Base-by-base conservation (phyloP, 805 yeast species). In the Hanseniaspora hatyaiensis region DNA sequence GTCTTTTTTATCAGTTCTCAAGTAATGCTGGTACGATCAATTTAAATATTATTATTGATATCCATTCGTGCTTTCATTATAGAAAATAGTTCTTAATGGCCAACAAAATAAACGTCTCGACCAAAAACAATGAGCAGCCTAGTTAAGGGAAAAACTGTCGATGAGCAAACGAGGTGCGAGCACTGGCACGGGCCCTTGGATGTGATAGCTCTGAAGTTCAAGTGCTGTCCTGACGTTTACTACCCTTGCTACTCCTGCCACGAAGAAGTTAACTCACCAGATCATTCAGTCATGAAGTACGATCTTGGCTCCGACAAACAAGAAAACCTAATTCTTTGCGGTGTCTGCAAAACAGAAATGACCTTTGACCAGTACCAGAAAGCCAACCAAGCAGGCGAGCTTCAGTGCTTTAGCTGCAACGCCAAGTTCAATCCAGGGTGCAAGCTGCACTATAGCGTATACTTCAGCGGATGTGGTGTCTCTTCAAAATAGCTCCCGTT, bases 231-330 rank as follows among this genome's bases (percentile, higher is more conserved):
- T 2, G 46, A 51, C 3, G 26, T 28, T 2, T 63, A 52, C 34
- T 63, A 57, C 34, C 55, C 65, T 12, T 63, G 67, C 37, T 53
- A 52, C 33, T 40, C 57, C 22, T 63, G 67, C 37, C 67, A 63
- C 37, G 29, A 49, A 1, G 57, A 54, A 36, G 12, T 49, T 12
- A 47, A 40, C 22, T n/a, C 31, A 11, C 51, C 49, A 18, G 19
- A 26, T 4, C 66, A 62, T 43, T 19, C 11, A 6, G 18, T 50
- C 1, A 37, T 49, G 22, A 53, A 50, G 32, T 60, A 51, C 39
- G 51, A 54, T 18, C 8, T 44, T 12, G 20, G n/a, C 23, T 23
- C 20, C 1, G 49, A 53, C 3, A 37, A 52, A 2, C 13, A 42
- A 4, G 52, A 36, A 3, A 54, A 55, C 4, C 43, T 57, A 19